These are phyloP conservation scores for Fraxinus angustifolia DNA, from an alignment of 305 asterid genomes.

Conservation along the genomic window DNA sequence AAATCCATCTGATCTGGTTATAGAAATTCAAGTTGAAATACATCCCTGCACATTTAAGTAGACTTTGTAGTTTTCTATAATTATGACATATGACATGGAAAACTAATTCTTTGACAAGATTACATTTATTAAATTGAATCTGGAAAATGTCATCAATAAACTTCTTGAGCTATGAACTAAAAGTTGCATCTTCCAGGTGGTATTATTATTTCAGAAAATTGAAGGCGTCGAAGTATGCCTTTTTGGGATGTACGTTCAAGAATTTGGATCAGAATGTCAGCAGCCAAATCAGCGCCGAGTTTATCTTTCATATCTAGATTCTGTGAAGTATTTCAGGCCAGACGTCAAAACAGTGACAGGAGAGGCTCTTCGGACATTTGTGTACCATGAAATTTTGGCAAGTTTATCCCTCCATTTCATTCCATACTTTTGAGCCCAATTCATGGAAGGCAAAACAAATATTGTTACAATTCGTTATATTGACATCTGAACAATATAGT, in stretches of 20 bases:
- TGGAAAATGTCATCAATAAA: not conserved
- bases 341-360: slow-evolving; percentile 85
- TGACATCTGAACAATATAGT: slow-evolving; percentile 20
- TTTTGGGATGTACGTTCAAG: slow-evolving; percentile 99
- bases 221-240: slow-evolving; percentile 99
- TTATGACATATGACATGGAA: not conserved
- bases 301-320: slow-evolving; percentile 94
- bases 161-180: slow-evolving; percentile 20
- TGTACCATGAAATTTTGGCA: slow-evolving; percentile 97
- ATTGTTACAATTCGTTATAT: slow-evolving; percentile 14
- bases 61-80: slow-evolving; percentile 2
- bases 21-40: slow-evolving; percentile 2
- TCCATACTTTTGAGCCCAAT: slow-evolving; percentile 11
- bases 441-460: slow-evolving; percentile 7
- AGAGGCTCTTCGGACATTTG: slow-evolving; percentile 98
- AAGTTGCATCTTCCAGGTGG: slow-evolving; percentile 55
- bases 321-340: slow-evolving; percentile 98
- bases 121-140: not conserved
- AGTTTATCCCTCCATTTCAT: slow-evolving; percentile 27
- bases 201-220: slow-evolving; percentile 84
- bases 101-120: slow-evolving; percentile 10
- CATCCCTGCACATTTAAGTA: not conserved
- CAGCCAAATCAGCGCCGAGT: slow-evolving; percentile 98
- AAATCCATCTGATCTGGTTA: not conserved
- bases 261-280: slow-evolving; percentile 94